Base-by-base conservation (phyloP, 148 eudicot genomes). In the Diospyros kaki region DNA sequence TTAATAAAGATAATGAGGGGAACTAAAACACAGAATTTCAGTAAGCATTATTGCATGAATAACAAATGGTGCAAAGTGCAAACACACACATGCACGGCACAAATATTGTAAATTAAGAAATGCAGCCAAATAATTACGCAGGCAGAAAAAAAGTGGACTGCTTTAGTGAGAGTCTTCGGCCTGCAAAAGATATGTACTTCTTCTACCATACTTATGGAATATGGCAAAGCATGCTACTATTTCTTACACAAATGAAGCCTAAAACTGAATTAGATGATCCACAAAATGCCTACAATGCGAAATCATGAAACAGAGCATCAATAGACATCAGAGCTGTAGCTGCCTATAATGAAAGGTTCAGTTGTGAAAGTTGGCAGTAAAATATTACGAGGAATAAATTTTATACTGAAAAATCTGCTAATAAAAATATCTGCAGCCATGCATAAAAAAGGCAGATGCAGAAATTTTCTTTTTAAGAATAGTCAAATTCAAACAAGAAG, bases 1-100 rank as follows among this genome's bases (percentile, higher is more conserved):
- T 73, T 69, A 13, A 82, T 41, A n/a, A 78, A 60, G 69, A 53
- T n/a, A 59, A 59, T 66, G 66, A 76, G 55, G 60, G n/a, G 67
- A 52, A 46, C 40, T 2, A 14, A 18, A 59, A 11, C 17, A 40
- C 17, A 9, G 48, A 77, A 52, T 64, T 44, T 13, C 42, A 15
- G 5, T 53, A 9, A 13, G 42, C 38, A 40, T 58, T 72, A 54
- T 60, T 9, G 6, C 54, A 52, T 52, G 4, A 5, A 14, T 6
- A 9, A 14, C 45, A 14, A 8, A 4, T 14, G 15, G 18, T 56
- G 43, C 6, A 50, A 68, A n/a, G 18, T 56, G 43, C 28, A 28
- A 28, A 28, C 28, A 28, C 28, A 28, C 28, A 28, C 28, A 28
- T 28, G 28, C 28, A 28, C 0, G 28, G 28, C 28, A 28, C 28